Conservation (phyloP, 306 rosid species). For the Oxytropis ochrocephala region DNA sequence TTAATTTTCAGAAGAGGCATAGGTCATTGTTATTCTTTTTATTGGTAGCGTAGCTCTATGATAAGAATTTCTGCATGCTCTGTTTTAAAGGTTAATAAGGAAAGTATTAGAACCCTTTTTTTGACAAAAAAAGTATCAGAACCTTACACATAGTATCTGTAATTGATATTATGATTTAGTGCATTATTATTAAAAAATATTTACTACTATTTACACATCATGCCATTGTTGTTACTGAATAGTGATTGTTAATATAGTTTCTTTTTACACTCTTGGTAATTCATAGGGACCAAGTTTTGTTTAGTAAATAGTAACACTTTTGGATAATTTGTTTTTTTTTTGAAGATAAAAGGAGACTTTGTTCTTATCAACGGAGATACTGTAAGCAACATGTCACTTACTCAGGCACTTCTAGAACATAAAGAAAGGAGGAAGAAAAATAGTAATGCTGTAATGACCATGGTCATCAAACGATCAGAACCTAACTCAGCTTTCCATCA, state of each 20-base stretch:
- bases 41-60: background rate
- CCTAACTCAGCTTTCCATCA: constrained; percentile 66
- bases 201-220: background rate
- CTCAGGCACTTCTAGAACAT: constrained; percentile 82
- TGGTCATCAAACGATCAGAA: constrained; percentile 88
- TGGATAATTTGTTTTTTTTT: constrained; percentile 16
- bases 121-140: background rate
- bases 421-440: constrained; percentile 89
- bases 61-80: background rate
- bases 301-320: constrained; percentile 32
- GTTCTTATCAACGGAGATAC: constrained; percentile 94
- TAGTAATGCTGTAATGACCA: constrained; percentile 90
- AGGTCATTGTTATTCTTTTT: too few species aligned
- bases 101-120: background rate
- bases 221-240: background rate
- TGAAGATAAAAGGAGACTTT: constrained; percentile 95
- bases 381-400: constrained; percentile 94
- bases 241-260: constrained; percentile 2
- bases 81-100: background rate
- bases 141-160: background rate
- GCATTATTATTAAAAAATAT: background rate
- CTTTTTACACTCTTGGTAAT: background rate
- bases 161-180: background rate
- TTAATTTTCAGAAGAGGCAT: background rate
- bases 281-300: background rate